A percentile compares a stretch with the other conserved stretches of the same genome.
Conservation (phyloP, 371 early-diverging fungal genomes). For the Cokeromyces recurvatus region DNA sequence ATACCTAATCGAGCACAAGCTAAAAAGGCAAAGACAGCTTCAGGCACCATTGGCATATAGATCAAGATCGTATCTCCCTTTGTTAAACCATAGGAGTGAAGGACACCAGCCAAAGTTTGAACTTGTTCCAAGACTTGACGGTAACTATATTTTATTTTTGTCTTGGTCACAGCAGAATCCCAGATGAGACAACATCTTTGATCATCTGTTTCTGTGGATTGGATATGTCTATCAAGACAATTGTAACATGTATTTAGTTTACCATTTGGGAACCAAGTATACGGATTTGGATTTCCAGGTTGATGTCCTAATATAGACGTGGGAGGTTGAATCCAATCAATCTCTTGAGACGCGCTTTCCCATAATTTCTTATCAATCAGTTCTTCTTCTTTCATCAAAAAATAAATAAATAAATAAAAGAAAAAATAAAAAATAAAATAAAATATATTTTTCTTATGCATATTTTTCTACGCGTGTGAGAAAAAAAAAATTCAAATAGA, state of each 20-base stretch:
- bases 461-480: too few relatives aligned
- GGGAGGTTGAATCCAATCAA: conserved; percentile 35
- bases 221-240: conserved; percentile 86
- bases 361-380: conserved; percentile 16
- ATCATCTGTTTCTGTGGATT: conserved; percentile 5
- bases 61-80: conserved; percentile 84
- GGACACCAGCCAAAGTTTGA: conserved; percentile 68
- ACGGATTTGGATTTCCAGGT: conserved; percentile 28
- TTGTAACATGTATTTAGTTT: conserved; percentile 90
- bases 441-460: too few relatives aligned
- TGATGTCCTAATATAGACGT: conserved; percentile 21
- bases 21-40: conserved; percentile 84
- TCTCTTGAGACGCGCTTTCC: conserved; percentile 30
- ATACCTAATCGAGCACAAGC: conserved; percentile 91
- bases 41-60: conserved; percentile 89
- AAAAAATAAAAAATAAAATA: too few relatives aligned
- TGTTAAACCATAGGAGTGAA: conserved; percentile 64
- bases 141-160: conserved; percentile 63
- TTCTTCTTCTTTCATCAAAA: too few relatives aligned
- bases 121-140: conserved; percentile 67
- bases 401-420: too few relatives aligned
- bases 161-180: conserved; percentile 65
- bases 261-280: conserved; percentile 67
- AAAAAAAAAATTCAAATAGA: too few relatives aligned
- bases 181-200: conserved; percentile 69